A percentile compares a stretch with the other conserved stretches of the same genome.
phyloP scores from a whole-genome alignment of 805 yeast genomes.

The Candida taoyuanica region DNA sequence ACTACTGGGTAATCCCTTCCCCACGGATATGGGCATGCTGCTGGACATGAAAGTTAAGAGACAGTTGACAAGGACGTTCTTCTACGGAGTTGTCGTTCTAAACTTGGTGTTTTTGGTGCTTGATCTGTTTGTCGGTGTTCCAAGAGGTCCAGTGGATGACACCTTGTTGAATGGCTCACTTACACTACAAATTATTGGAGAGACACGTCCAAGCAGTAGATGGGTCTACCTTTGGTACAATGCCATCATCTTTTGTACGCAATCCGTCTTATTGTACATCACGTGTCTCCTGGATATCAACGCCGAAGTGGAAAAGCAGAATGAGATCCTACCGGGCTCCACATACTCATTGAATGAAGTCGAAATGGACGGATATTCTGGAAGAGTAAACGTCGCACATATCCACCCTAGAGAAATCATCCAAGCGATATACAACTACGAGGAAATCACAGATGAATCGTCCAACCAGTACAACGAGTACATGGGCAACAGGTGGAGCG shows the following conservation, averaged over 20 bases:
- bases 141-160: conserved; percentile 1
- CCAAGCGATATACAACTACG: conserved; percentile 15
- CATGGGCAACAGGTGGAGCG: conserved; percentile 11
- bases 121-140: conserved; percentile 34
- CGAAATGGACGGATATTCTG: conserved; percentile 43
- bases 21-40: conserved; percentile 23
- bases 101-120: conserved; percentile 28
- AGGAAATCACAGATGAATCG: conserved; percentile 2
- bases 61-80: conserved; percentile 29
- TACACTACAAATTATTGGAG: conserved; percentile 45
- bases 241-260: conserved; percentile 27
- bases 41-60: conserved; percentile 20
- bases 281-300: conserved; percentile 30
- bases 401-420: conserved; percentile 32
- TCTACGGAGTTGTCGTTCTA: conserved; percentile 23
- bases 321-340: conserved; percentile 26
- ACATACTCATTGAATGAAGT: conserved; percentile 18
- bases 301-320: conserved; percentile 24
- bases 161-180: conserved; percentile 32
- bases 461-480: conserved; percentile 13
- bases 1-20: conserved; percentile 38
- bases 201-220: conserved; percentile 29
- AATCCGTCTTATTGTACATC: conserved; percentile 29
- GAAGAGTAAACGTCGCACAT: conserved; percentile 33
- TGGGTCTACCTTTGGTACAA: conserved; percentile 29